Conservation (phyloP, 768 basidiomycete species). For the Naganishia antarctica region DNA sequence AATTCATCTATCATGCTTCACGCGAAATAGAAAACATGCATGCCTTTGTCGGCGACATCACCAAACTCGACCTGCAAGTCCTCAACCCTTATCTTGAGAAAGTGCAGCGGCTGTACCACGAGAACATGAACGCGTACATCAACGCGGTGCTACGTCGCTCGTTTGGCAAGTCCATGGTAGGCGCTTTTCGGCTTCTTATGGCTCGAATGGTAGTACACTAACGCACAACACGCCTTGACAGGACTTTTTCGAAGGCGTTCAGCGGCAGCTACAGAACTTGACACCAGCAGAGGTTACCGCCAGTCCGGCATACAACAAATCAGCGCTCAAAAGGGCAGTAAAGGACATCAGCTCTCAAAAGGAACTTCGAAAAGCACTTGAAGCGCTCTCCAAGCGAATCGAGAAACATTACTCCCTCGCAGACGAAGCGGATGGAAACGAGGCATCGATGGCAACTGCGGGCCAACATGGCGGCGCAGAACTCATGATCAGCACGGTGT, state of each 20-base stretch:
- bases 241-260: constrained; percentile 93
- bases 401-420: constrained; percentile 74
- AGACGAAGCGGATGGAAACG: constrained; percentile 16
- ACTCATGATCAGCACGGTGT: constrained; percentile 69
- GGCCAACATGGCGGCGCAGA: constrained; percentile 21
- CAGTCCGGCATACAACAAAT: constrained; percentile 69
- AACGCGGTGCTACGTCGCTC: constrained; percentile 79
- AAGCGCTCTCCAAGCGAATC: constrained; percentile 79
- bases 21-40: constrained; percentile 99
- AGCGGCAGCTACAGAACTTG: constrained; percentile 75
- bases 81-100: constrained; percentile 61
- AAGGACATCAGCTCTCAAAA: constrained; percentile 75
- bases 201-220: too few relatives aligned
- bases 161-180: constrained; percentile 77
- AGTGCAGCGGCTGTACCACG: constrained; percentile 80
- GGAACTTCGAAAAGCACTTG: constrained; percentile 82
- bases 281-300: constrained; percentile 65
- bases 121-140: constrained; percentile 80
- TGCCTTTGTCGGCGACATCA: constrained; percentile 77
- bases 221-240: constrained; percentile 43
- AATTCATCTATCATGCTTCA: too few relatives aligned
- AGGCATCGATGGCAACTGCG: not conserved
- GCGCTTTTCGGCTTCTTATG: too few relatives aligned
- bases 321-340: constrained; percentile 72
- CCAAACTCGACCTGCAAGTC: constrained; percentile 58